Evolutionary conservation across 75 land plant species (phyloP).

Genomic region (Adiantum capillusveneris): DNA sequence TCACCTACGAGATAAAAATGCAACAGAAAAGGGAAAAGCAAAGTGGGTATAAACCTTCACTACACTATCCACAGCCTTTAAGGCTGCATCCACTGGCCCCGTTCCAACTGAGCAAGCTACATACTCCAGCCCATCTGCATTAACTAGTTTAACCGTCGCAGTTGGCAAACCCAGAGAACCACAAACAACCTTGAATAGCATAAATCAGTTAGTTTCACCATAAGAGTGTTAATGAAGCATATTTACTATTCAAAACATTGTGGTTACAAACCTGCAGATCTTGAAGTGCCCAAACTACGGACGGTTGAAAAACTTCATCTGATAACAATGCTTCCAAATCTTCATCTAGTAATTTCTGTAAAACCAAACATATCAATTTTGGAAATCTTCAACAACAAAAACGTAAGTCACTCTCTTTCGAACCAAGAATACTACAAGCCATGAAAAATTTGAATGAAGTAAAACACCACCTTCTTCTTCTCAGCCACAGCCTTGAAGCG

Average conservation of each 20-base stretch:
- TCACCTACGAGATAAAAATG: too few species aligned
- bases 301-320: slow-evolving; percentile 86
- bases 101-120: slow-evolving; percentile 78
- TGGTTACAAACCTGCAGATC: slow-evolving; percentile 54
- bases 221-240: too few species aligned
- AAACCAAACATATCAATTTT: too few species aligned
- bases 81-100: slow-evolving; percentile 96
- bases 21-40: too few species aligned
- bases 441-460: too few species aligned
- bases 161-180: slow-evolving; percentile 91
- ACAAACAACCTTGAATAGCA: slow-evolving; percentile 46
- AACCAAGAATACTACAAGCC: too few species aligned
- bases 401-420: too few species aligned
- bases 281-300: slow-evolving; percentile 58
- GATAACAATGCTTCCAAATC: slow-evolving; percentile 72
- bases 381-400: too few species aligned
- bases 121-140: slow-evolving; percentile 60
- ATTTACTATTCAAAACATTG: neutral
- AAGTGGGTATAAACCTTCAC: slow-evolving; percentile 71
- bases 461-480: slow-evolving; percentile 67
- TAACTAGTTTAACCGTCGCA: slow-evolving; percentile 73
- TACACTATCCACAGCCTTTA: slow-evolving; percentile 86
- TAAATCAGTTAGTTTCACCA: too few species aligned
- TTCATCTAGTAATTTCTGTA: slow-evolving; percentile 64
- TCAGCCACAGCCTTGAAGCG: slow-evolving; percentile 89